phyloP scores from a whole-genome alignment of 208 protist genomes.

The Entamoeba invadens region DNA sequence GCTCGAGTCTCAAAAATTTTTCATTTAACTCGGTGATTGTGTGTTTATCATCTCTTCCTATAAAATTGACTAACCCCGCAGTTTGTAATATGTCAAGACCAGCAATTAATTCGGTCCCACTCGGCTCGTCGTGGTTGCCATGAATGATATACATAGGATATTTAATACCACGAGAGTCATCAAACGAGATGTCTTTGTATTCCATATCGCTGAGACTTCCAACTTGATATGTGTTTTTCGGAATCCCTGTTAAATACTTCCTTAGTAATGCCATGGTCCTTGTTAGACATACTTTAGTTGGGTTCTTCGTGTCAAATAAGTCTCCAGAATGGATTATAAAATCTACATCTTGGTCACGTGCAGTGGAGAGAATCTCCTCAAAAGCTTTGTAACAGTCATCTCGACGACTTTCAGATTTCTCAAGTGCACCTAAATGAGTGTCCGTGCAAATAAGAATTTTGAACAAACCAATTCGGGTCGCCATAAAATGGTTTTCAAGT shows the following conservation, averaged over 20 bases:
- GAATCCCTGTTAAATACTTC: neutral
- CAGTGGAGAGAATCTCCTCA: neutral
- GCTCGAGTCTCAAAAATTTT: neutral
- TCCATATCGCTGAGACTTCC: neutral
- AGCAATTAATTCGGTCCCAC: neutral
- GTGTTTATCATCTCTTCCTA: neutral
- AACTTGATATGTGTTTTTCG: neutral
- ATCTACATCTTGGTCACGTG: slow-evolving; percentile 6
- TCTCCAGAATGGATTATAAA: slow-evolving; percentile 11
- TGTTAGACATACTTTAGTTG: neutral
- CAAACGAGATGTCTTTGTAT: neutral
- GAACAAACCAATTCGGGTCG: neutral
- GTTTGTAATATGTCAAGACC: slow-evolving; percentile 9
- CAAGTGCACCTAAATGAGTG: neutral
- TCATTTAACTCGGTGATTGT: neutral
- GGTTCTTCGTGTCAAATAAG: slow-evolving; percentile 1
- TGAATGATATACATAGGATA: slow-evolving; percentile 11
- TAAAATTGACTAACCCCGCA: neutral
- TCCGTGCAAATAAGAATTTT: neutral
- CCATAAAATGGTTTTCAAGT: neutral
- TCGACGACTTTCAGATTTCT: neutral
- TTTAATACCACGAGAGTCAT: neutral
- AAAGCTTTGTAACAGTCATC: slow-evolving; percentile 8
- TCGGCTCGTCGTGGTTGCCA: slow-evolving; percentile 6
- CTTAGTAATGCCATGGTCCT: neutral